Evolutionary conservation across 1,284 basidiomycete species (phyloP).

Genomic region (Heterobasidion irregulare): DNA sequence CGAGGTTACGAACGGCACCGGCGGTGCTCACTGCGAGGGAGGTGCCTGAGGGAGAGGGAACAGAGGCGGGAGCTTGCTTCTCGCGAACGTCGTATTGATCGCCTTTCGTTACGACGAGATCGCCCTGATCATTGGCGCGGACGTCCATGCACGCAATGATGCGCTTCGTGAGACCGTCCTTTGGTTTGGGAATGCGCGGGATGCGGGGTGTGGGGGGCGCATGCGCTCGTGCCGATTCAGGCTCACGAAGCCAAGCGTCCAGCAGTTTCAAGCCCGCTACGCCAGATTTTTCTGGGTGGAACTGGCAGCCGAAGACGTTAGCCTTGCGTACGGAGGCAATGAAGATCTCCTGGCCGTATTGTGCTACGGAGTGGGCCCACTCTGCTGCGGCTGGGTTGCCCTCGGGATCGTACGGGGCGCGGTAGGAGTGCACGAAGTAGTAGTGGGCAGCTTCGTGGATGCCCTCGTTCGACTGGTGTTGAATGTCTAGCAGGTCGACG

Average conservation of each 20-base stretch:
- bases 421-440: conserved; percentile 98
- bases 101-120: conserved; percentile 98
- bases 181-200: conserved; percentile 29
- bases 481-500: conserved; percentile 45
- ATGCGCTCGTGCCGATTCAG: conserved; percentile 30
- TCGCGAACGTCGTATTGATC: conserved; percentile 99
- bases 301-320: conserved; percentile 93
- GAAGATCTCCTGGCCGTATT: conserved; percentile 94
- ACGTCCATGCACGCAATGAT: conserved; percentile 99
- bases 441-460: conserved; percentile 55
- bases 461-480: conserved; percentile 31
- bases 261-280: conserved; percentile 82
- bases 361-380: conserved; percentile 84
- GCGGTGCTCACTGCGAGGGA: conserved; percentile 27
- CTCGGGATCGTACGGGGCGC: conserved; percentile 64
- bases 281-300: conserved; percentile 98
- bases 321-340: conserved; percentile 77
- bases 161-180: conserved; percentile 80
- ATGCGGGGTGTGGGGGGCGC: conserved; percentile 23
- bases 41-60: conserved; percentile 19
- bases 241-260: conserved; percentile 73
- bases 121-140: conserved; percentile 91
- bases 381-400: conserved; percentile 42
- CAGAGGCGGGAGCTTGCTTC: conserved; percentile 31
- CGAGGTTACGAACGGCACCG: conserved; percentile 91